Evolutionary conservation across 2,329 filamentous ascomycete genomes (phyloP), one percentile per base, ranked within the genome.

Genomic region (Helotiales sp.): DNA sequence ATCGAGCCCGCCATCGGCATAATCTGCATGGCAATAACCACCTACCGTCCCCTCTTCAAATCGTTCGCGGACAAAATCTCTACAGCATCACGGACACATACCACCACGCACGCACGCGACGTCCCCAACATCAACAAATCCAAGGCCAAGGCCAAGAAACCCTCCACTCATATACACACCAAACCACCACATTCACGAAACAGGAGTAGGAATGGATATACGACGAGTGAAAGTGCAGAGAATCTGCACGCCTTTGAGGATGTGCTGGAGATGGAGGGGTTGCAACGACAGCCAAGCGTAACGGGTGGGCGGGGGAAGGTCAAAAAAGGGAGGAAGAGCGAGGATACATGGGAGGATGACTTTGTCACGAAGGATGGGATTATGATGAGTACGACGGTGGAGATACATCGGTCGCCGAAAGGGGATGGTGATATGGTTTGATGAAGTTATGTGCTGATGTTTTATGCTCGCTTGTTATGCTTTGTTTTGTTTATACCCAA

Each of bases 1-100:
- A 67, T 72, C 30, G 70, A 72, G 52, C 70, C 70, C 1, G 66
- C 66, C 24, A 65, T 70, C 17, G 67, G 65, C 11, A 69, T 72
- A 45, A 63, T 57, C 26, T 72, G 70, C 61, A 61, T 72, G 45
- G 60, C 66, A 0, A 34, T 63, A 5, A 61, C 65, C 7, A 67
- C 69, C n/a, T 72, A 59, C 37, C 55, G 67, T 4, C 70, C 70
- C 2, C 69, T 72, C 10, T 68, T 72, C 61, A 65, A 64, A 28
- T 59, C 54, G 1, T 54, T 64, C 3, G 7, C 26, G 1, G 62
- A 64, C 5, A 64, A 59, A 10, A 52, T 50, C 24, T 52, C 40
- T 3, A 1, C 3, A 17, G 34, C 30, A 0, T 37, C 54, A n/a
- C 40, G 30, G 2, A 8, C 30, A 11, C 40, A 32, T 10, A 49